Evolutionary conservation across 1,284 basidiomycete genomes (phyloP).

Genomic region (Leccinum angustisporum): DNA sequence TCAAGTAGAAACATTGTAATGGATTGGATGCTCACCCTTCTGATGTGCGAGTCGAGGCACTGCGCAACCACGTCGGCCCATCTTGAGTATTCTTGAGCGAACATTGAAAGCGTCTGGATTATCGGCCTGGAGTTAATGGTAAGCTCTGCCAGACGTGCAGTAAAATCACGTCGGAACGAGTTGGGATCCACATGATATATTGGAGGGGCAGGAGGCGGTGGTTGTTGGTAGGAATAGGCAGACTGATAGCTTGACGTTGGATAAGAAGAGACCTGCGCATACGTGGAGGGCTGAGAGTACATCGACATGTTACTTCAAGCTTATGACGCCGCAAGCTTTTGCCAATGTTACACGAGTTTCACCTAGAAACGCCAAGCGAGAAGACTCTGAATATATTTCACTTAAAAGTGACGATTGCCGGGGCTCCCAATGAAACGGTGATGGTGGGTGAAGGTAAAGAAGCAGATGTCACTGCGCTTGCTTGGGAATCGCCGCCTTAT

Average conservation of each 20-base stretch:
- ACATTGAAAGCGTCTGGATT: constrained; percentile 93
- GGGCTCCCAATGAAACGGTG: constrained; percentile 43
- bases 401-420: constrained; percentile 37
- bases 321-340: constrained; percentile 32
- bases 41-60: constrained; percentile 86
- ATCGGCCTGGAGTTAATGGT: constrained; percentile 96
- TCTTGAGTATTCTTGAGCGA: constrained; percentile 85
- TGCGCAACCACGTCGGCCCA: constrained; percentile 83
- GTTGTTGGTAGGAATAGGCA: constrained; percentile 49
- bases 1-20: constrained; percentile 23
- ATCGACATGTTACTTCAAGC: constrained; percentile 47
- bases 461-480: constrained; percentile 18
- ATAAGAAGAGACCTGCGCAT: constrained; percentile 40
- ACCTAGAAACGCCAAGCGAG: constrained; percentile 33
- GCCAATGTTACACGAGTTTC: constrained; percentile 31
- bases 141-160: constrained; percentile 76
- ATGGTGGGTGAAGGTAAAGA: constrained; percentile 49
- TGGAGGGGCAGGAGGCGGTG: constrained; percentile 46
- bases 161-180: constrained; percentile 81
- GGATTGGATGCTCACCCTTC: constrained; percentile 68
- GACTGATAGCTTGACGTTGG: constrained; percentile 40
- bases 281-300: constrained; percentile 46
- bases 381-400: constrained; percentile 40
- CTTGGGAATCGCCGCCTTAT: constrained; percentile 30
- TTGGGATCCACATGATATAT: constrained; percentile 66